Evolutionary conservation across 352 stramenopile species (phyloP).

Genomic region (Globisporangium viniferum): DNA sequence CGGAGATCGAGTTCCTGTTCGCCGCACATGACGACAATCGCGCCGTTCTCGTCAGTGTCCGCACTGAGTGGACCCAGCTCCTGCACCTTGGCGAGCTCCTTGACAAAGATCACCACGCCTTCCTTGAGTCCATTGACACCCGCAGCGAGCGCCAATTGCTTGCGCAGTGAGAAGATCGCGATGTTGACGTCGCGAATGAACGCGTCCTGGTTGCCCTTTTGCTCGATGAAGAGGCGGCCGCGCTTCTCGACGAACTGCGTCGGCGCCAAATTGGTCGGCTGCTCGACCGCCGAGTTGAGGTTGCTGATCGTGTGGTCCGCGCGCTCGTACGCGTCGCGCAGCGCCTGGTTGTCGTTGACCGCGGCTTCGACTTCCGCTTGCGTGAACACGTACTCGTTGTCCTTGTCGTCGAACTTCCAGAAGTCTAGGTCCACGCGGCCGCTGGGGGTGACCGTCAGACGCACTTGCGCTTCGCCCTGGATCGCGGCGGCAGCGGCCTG

Average conservation of each 20-base stretch:
- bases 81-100: conserved; percentile 42
- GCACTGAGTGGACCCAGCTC: conserved; percentile 34
- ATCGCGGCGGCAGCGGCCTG: conserved; percentile 42
- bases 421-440: conserved; percentile 30
- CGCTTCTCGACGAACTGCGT: conserved; percentile 34
- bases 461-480: conserved; percentile 47
- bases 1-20: conserved; percentile 45
- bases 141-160: conserved; percentile 36
- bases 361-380: conserved; percentile 22
- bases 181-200: conserved; percentile 29
- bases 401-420: conserved; percentile 49
- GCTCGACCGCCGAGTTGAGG: conserved; percentile 35
- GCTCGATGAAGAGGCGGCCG: conserved; percentile 31
- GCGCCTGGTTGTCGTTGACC: conserved; percentile 9
- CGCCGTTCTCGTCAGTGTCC: conserved; percentile 34
- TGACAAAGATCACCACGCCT: conserved; percentile 38
- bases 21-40: conserved; percentile 41
- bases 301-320: conserved; percentile 22
- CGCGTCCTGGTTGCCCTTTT: conserved; percentile 24
- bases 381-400: conserved; percentile 33
- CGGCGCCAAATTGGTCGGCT: conserved; percentile 24
- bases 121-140: conserved; percentile 32
- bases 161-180: conserved; percentile 34
- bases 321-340: conserved; percentile 30
- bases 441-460: conserved; percentile 17